These are phyloP conservation scores for Vitis hybrid DNA, from an alignment of 177 flowering plant species.

Conservation along the genomic window DNA sequence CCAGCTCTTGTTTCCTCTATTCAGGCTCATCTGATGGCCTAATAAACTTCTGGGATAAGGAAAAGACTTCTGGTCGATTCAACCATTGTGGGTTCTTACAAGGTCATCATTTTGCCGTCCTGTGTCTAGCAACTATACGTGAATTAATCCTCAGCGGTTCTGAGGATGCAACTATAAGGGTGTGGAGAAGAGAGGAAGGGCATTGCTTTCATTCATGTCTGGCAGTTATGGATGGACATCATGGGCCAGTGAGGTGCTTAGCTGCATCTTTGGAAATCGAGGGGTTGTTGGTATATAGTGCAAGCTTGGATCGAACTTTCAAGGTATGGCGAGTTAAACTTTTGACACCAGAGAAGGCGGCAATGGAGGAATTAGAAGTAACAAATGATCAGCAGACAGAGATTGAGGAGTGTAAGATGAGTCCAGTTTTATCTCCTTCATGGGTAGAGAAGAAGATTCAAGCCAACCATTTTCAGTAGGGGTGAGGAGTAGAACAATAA, in stretches of 20 bases:
- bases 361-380: slow-evolving; percentile 1
- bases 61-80: slow-evolving; percentile 28
- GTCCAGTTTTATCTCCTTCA: slow-evolving; percentile 52
- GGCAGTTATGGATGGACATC: slow-evolving; percentile 46
- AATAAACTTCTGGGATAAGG: slow-evolving; percentile 49
- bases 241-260: slow-evolving; percentile 54
- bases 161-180: slow-evolving; percentile 50
- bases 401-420: slow-evolving; percentile 19
- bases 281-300: slow-evolving; percentile 44
- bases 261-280: slow-evolving; percentile 40
- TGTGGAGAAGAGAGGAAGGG: slow-evolving; percentile 53
- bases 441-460: slow-evolving; percentile 53
- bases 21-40: slow-evolving; percentile 49
- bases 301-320: slow-evolving; percentile 43
- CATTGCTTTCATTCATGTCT: slow-evolving; percentile 33
- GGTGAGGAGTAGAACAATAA: slow-evolving; percentile 8
- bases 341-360: slow-evolving; percentile 12
- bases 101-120: slow-evolving; percentile 44
- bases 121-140: slow-evolving; percentile 35
- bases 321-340: slow-evolving; percentile 53
- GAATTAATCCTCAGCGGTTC: slow-evolving; percentile 49
- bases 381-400: not conserved
- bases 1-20: slow-evolving; percentile 31
- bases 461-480: slow-evolving; percentile 10
- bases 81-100: slow-evolving; percentile 52